phyloP scores from a whole-genome alignment of 352 stramenopile genomes.

The Thalassiosira delicatula region DNA sequence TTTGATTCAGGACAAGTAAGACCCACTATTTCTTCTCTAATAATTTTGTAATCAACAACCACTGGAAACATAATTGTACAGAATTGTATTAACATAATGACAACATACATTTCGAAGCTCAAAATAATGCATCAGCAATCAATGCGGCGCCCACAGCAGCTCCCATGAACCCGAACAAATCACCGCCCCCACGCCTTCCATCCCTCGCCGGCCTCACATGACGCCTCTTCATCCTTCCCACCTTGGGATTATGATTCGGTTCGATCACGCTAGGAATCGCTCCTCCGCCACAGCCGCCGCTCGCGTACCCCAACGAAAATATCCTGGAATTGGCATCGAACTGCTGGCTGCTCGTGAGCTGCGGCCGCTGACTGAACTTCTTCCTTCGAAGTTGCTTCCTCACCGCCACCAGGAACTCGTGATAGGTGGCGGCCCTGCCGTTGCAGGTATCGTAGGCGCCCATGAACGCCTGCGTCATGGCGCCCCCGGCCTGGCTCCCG shows the following conservation, averaged over 20 bases:
- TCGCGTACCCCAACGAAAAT: slow-evolving; percentile 58
- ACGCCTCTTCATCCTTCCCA: slow-evolving; percentile 56
- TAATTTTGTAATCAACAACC: too few species aligned
- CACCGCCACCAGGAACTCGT: slow-evolving; percentile 55
- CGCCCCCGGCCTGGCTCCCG: slow-evolving; percentile 66
- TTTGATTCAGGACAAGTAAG: too few species aligned
- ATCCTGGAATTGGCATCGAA: slow-evolving; percentile 62
- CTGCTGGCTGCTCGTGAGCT: slow-evolving; percentile 55
- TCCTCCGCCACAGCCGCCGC: background rate
- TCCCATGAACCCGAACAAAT: slow-evolving; percentile 45
- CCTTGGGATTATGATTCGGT: slow-evolving; percentile 57
- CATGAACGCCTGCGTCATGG: slow-evolving; percentile 70
- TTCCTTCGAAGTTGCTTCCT: slow-evolving; percentile 46
- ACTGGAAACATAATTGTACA: too few species aligned
- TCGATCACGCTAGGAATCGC: slow-evolving; percentile 53
- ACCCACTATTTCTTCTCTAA: too few species aligned
- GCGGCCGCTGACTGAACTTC: slow-evolving; percentile 56
- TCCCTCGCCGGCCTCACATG: slow-evolving; percentile 48
- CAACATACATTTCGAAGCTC: too few species aligned
- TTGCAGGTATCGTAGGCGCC: slow-evolving; percentile 63
- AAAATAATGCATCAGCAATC: too few species aligned
- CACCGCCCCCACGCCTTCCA: slow-evolving; percentile 28
- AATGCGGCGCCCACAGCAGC: slow-evolving; percentile 44
- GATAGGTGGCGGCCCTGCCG: slow-evolving; percentile 56
- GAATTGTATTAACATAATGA: too few species aligned